Conservation (phyloP, 352 stramenopile genomes). For the Globisporangium echinulatum region DNA sequence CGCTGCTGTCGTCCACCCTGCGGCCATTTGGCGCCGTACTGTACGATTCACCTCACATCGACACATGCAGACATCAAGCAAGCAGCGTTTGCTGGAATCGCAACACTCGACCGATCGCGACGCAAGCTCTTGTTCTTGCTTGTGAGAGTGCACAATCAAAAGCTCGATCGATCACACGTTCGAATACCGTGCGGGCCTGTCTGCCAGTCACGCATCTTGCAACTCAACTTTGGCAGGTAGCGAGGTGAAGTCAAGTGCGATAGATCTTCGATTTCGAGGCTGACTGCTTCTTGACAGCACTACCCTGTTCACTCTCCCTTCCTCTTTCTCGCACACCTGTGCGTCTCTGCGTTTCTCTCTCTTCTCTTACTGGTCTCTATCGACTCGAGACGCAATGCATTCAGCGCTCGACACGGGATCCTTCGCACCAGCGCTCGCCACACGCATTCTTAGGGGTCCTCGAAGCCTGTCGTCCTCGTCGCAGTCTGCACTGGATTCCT, state of each 20-base stretch:
- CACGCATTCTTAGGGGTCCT: too few relatives aligned
- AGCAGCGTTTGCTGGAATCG: background rate
- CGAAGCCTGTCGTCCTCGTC: background rate
- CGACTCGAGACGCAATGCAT: too few relatives aligned
- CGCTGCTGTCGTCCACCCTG: background rate
- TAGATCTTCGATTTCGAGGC: background rate
- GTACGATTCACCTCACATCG: background rate
- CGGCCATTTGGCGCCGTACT: background rate
- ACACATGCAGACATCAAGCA: background rate
- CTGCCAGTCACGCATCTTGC: background rate
- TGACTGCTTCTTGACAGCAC: too few relatives aligned
- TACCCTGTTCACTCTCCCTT: background rate
- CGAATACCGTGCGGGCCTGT: background rate
- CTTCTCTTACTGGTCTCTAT: background rate
- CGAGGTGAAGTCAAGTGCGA: conserved; percentile 1
- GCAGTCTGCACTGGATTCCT: background rate
- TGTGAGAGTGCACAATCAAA: background rate
- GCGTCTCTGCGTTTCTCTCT: background rate
- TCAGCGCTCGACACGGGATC: too few relatives aligned
- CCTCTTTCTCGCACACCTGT: background rate
- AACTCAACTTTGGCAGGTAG: conserved; percentile 3
- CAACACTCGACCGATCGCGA: background rate
- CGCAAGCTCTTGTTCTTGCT: too few relatives aligned
- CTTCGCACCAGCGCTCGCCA: too few relatives aligned
- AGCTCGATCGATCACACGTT: background rate